Evolutionary conservation across 2,329 filamentous ascomycete genomes (phyloP), one percentile per base, ranked within the genome.

Genomic region (Colletotrichum sp.): DNA sequence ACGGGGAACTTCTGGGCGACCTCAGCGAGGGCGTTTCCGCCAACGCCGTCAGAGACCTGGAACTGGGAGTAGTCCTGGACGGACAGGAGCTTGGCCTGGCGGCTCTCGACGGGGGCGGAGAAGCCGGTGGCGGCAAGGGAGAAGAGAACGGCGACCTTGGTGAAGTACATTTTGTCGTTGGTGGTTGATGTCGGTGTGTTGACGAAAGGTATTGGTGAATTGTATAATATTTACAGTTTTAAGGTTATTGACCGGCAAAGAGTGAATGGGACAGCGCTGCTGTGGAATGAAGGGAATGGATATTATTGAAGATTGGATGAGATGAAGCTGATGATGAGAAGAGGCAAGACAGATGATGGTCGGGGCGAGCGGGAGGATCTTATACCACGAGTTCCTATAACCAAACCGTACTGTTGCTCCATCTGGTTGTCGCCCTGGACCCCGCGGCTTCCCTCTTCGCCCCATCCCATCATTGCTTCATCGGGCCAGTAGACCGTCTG

Each of bases 1-100:
- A 89, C 89, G 0, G 90, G 89, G 80, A 92, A 91, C 77, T 89
- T 88, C 69, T 88, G 86, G 62, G 89, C 84, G 70, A 90, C 90
- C 81, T 91, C 89, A 2, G 83, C 86, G 24, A 91, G 84, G 15
- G 89, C 90, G 62, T 91, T 87, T 69, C 90, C 89, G 26, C 86
- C 89, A 12, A 86, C 83, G 4, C 90, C 90, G 60, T 86, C 86
- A 1, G 89, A 89, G 66, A 92, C 84, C 78, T 88, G 87, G 81
- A 91, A 77, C 30, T 77, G 24, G 10, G 75, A 71, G 62, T 77
- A 77, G 75, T 71, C 72, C 59, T 76, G 74, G 32, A 71, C 72
- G 12, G 75, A 52, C 7, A 75, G 62, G 12, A 75, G 55, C 39
- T 75, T 75, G 67, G 75, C 67, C 71, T 71, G 66, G 12, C 81